Evolutionary conservation across 768 basidiomycete genomes (phyloP), one percentile per base, ranked within the genome.

Genomic region (Rhizopogon rudus): DNA sequence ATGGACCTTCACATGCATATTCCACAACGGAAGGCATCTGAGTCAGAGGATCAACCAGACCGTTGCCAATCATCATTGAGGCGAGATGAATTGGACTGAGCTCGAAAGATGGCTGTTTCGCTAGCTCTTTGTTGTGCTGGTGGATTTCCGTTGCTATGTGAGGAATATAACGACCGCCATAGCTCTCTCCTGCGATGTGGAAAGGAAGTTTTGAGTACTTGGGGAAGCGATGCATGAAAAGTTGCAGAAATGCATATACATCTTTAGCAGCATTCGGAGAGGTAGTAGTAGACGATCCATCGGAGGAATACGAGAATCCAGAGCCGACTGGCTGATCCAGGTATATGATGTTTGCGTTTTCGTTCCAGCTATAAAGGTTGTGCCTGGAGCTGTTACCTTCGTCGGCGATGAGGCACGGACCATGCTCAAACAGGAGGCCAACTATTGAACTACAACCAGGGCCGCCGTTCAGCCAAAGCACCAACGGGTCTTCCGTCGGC

Each of bases 41-140:
- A 44, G 70, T 70, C 53, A 67, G 65, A 9, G 79, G 76, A 49
- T 77, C 73, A 0, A 76, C 75, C 5, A 77, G 62, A n/a, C 71
- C 79, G 58, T 77, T 80, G 25, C 77, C 80, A 56, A 82, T 77
- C 54, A 81, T 67, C 46, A 83, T 66, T 1, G 75, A 76, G 50
- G 66, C 70, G 45, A 80, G 69, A 60, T 77, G 76, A 54, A 80
- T 66, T 25, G 59, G 42, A 25, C 64, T 65, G 3, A 73, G 53
- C 3, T 58, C 63, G 10, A 69, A 66, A 4, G 54, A 61, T 61
- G 57, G 54, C 45, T 57, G 9, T 52, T 55, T 10, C 25, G 52
- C 39, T 41, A 65, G 57, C 43, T 63, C 61, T 56, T 66, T 64
- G 66, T 77, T 80, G 56, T 75, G 62, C 45, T 69, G 67, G 73